These are phyloP conservation scores for Kitagawia praeruptora DNA, from an alignment of 129 eudicot species.

Conservation along the genomic window DNA sequence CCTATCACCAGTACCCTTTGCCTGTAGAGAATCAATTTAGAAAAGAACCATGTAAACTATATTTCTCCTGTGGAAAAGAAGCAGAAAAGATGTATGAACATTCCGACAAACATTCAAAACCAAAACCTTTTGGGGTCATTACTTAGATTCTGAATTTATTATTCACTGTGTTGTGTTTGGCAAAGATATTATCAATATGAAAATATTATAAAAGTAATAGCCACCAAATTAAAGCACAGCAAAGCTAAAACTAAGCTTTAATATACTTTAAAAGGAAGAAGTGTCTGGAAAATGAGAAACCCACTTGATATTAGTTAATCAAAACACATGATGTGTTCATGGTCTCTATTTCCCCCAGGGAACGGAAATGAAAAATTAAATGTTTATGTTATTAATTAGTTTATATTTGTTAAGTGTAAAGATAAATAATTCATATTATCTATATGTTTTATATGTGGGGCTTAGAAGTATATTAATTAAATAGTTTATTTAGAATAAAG, in stretches of 20 bases:
- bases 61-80: background rate
- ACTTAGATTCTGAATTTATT: background rate
- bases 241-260: background rate
- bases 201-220: background rate
- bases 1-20: conserved; percentile 86
- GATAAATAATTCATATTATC: too few relatives aligned
- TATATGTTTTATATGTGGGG: too few relatives aligned
- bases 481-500: too few relatives aligned
- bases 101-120: background rate
- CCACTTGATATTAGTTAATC: background rate
- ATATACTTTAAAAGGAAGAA: background rate
- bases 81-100: background rate
- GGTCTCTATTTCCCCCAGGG: background rate
- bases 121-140: background rate
- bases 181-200: background rate
- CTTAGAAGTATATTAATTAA: too few relatives aligned
- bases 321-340: background rate
- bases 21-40: conserved; percentile 29
- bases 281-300: background rate
- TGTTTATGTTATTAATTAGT: too few relatives aligned
- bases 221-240: background rate
- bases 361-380: too few relatives aligned
- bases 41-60: background rate
- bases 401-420: too few relatives aligned
- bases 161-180: background rate